A percentile compares a stretch with the other conserved stretches of the same genome.
Evolutionary conservation across 148 eudicot species (phyloP).

Genomic region (Linanthus parryae): DNA sequence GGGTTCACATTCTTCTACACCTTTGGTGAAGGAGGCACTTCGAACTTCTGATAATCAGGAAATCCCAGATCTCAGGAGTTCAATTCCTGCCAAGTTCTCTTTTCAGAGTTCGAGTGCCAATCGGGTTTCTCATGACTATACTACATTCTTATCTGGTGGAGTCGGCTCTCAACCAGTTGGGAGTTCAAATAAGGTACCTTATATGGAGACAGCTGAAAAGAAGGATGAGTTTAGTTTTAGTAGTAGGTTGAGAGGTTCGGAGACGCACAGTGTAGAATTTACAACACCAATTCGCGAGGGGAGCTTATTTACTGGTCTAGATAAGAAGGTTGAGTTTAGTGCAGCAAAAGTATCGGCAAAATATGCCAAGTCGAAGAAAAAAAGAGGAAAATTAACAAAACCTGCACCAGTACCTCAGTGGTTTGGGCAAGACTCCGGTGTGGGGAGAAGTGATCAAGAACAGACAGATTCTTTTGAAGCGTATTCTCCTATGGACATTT

Average conservation of each 20-base stretch:
- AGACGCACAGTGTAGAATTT: conserved; percentile 35
- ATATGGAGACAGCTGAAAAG: conserved; percentile 22
- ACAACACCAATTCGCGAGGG: conserved; percentile 40
- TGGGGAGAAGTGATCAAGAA: conserved; percentile 23
- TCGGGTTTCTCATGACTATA: too few species aligned
- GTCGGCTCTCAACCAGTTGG: conserved; percentile 20
- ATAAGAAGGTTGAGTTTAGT: conserved; percentile 36
- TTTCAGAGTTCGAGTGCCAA: conserved; percentile 16
- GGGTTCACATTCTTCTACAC: conserved; percentile 10
- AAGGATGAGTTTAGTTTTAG: conserved; percentile 35
- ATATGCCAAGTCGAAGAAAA: conserved; percentile 42
- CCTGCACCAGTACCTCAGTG: conserved; percentile 24
- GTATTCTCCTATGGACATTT: conserved; percentile 92
- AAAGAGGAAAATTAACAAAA: conserved; percentile 49
- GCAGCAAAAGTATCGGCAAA: conserved; percentile 45
- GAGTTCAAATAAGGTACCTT: conserved; percentile 21
- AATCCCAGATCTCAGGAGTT: conserved; percentile 4
- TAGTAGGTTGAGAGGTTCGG: conserved; percentile 25
- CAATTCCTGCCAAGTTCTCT: conserved; percentile 16
- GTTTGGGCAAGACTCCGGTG: conserved; percentile 26
- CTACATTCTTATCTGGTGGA: conserved; percentile 17
- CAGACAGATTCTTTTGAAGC: conserved; percentile 42
- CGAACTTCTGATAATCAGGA: conserved; percentile 12
- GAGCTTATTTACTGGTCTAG: conserved; percentile 25
- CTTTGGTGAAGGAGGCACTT: not conserved